Evolutionary conservation across 169 alveolate genomes (phyloP).

Genomic region (Toxoplasma gondii): DNA sequence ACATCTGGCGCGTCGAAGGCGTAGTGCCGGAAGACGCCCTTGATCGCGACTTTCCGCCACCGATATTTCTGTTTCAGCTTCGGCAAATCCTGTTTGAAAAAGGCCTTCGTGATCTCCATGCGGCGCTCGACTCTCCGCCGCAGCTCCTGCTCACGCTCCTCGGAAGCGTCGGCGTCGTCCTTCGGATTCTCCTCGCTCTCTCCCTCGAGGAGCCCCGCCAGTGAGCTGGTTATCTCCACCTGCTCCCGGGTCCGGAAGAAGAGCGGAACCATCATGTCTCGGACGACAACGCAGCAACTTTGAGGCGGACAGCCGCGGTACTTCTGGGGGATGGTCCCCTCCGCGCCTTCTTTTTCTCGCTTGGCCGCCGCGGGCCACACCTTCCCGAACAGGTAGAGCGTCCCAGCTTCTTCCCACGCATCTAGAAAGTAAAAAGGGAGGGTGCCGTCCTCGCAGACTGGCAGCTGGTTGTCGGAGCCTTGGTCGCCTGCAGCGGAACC

Average conservation of each 20-base stretch:
- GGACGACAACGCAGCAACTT: conserved; percentile 69
- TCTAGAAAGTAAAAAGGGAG: conserved; percentile 65
- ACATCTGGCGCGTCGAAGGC: conserved; percentile 67
- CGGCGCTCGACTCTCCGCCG: conserved; percentile 12
- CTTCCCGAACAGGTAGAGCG: conserved; percentile 66
- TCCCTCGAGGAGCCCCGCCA: neutral
- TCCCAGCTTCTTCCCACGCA: conserved; percentile 62
- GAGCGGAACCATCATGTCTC: conserved; percentile 62
- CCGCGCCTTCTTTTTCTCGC: neutral
- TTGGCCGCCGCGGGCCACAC: conserved; percentile 44
- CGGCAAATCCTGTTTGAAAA: conserved; percentile 31
- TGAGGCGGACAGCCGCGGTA: conserved; percentile 11
- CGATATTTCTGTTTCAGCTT: conserved; percentile 43
- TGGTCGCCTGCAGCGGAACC: neutral
- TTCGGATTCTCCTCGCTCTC: neutral
- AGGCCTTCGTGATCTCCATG: conserved; percentile 20
- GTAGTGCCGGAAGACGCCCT: conserved; percentile 54
- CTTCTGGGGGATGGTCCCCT: neutral
- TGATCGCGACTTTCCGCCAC: conserved; percentile 31
- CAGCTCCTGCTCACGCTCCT: neutral
- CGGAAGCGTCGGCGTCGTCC: neutral
- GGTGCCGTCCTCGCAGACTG: conserved; percentile 46
- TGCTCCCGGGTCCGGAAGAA: conserved; percentile 56
- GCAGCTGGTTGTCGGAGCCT: conserved; percentile 10
- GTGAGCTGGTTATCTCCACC: neutral